These are phyloP conservation scores for Eimeria tenella DNA, from an alignment of 169 alveolate species.

Conservation along the genomic window DNA sequence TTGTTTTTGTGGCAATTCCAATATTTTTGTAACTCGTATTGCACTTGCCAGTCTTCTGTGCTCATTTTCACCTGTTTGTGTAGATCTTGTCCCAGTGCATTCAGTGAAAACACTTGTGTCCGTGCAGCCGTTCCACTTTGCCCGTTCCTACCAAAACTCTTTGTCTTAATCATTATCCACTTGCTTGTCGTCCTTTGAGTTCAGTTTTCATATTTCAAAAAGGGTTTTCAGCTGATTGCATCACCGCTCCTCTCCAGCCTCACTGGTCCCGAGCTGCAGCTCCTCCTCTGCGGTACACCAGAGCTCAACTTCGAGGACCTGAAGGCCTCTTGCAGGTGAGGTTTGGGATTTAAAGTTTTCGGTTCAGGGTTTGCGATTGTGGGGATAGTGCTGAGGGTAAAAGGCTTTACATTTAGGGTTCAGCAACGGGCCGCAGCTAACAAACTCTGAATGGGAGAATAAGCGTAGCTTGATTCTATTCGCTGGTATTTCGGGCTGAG, in stretches of 20 bases:
- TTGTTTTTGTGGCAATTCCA: neutral
- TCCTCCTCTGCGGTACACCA: constrained; percentile 89
- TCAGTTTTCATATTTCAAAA: constrained; percentile 87
- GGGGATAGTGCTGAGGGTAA: too few relatives aligned
- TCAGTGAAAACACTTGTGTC: too few relatives aligned
- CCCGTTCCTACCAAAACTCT: too few relatives aligned
- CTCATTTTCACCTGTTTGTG: neutral
- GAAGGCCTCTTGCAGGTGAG: constrained; percentile 84
- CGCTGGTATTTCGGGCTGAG: neutral
- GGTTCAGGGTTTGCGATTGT: neutral
- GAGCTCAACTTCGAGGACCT: constrained; percentile 89
- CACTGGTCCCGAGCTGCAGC: constrained; percentile 88
- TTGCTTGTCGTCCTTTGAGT: neutral
- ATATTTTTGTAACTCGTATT: neutral
- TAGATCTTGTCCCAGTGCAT: too few relatives aligned
- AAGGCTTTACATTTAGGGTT: too few relatives aligned
- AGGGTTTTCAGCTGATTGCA: constrained; percentile 89
- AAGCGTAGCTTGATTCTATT: neutral
- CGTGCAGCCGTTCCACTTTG: too few relatives aligned
- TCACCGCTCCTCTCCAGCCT: constrained; percentile 81
- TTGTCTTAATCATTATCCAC: too few relatives aligned
- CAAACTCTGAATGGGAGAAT: neutral
- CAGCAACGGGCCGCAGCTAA: neutral
- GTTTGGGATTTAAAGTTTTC: neutral
- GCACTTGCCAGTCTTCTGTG: neutral